Evolutionary conservation across 306 rosid genomes (phyloP), one percentile per base, ranked within the genome.

Genomic region (Abrus precatorius): DNA sequence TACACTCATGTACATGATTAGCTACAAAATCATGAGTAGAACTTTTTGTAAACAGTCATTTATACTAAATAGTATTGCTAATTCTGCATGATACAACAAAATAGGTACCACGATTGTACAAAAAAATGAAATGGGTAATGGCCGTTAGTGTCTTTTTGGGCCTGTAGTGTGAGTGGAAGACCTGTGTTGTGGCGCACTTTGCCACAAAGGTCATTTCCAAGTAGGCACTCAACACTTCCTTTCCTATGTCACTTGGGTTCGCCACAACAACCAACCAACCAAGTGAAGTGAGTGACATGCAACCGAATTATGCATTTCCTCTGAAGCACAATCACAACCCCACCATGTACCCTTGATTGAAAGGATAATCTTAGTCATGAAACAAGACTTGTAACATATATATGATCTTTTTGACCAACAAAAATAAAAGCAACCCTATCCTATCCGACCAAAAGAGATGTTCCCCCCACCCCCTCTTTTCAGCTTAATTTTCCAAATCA

Each of bases 401-500:
- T 36, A 56, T 29, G 27, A 13, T 40, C 89, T 74, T 86, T 86
- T 82, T 82, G 86, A 86, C 86, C 67, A 79, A 74, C 1, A 29
- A 14, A 73, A 55, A 20, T 20, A 20, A 79, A 80, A 73, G 83
- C 14, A 79, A 70, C 67, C 74, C 32, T 83, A 86, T 82, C 89
- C 81, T 83, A 79, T 86, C 86, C 69, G 77, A 82, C 85, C 89
- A 74, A 86, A 82, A 80, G 82, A 44, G 68, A 73, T 48, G 80
- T 14, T 29, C 34, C 55, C 11, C 64, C 54, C 69, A 9, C 10
- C 41, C 67, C 56, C n/a, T 20, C 56, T 79, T 78, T 78, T 79
- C 83, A 45, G 62, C 76, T 69, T 59, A 30, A 66, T 83, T 82
- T 78, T 74, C 33, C n/a, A 68, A 52, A 55, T 82, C 82, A 72